Percentiles rank a stretch among this genome's conserved stretches.
Conservation (phyloP, 345 rosid genomes). For the Camelina hispida region DNA sequence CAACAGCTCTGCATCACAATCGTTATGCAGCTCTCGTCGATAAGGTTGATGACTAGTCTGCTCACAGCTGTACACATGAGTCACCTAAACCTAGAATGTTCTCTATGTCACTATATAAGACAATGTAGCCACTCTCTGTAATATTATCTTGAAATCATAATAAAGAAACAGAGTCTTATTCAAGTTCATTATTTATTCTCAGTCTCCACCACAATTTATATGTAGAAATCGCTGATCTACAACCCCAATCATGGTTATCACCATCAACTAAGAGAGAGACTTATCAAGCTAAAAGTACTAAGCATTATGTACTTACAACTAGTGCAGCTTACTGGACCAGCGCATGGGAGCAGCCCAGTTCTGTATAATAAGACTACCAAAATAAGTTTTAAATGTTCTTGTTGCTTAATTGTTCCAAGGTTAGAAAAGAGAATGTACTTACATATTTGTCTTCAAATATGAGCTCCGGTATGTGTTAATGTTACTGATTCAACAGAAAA, state of each 20-base stretch:
- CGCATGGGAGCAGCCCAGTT: slow-evolving; percentile 14
- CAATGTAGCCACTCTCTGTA: no score
- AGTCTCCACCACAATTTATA: slow-evolving; percentile 42
- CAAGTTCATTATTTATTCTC: no score
- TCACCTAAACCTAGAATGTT: no score
- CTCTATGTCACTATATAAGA: no score
- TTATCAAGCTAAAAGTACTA: not conserved
- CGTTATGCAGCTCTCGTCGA: no score
- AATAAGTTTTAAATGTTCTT: not conserved
- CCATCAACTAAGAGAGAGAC: not conserved
- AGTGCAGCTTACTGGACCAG: slow-evolving; percentile 6
- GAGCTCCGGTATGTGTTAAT: slow-evolving; percentile 38
- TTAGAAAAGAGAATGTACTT: slow-evolving; percentile 1
- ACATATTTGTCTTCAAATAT: slow-evolving; percentile 24
- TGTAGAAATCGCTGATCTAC: slow-evolving; percentile 25
- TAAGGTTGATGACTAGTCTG: no score
- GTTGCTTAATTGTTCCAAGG: not conserved
- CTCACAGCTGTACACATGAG: no score
- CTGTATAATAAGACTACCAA: not conserved
- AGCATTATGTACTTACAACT: not conserved
- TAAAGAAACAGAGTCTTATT: no score
- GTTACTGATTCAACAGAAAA: slow-evolving; percentile 26
- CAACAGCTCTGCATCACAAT: no score
- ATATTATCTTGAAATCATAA: no score
- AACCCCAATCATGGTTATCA: not conserved